Evolutionary conservation across 345 rosid species (phyloP), one percentile per base, ranked within the genome.

Genomic region (Salix viminalis): DNA sequence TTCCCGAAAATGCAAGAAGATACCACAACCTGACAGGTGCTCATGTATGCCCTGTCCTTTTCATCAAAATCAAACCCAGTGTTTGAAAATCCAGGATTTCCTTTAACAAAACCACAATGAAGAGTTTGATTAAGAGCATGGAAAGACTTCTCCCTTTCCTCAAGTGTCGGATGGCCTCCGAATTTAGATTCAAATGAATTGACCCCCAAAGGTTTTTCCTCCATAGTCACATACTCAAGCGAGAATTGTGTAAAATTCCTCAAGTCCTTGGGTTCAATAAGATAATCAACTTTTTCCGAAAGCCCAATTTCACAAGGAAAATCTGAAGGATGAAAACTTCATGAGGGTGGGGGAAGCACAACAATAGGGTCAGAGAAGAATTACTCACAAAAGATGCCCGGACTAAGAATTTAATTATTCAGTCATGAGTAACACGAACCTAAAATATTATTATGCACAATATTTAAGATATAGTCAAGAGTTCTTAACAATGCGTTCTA

Each of bases 1-100:
- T 91, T 92, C 65, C 97, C 97, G 18, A 95, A 92, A 65, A 95
- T 95, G 88, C 99, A 95, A 79, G 99, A 92, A 79, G 99, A 91
- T 37, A 94, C 99, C 3, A 84, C 90, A 75, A 94, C 80, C 69
- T 44, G 66, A 84, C 97, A 94, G 74, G 85, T 85, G 77, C 84
- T 89, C 97, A 94, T 90, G 75, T 86, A 94, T 5, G 84, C 86
- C 79, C 79, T 88, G 79, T 94, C 95, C 73, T 62, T 86, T 75
- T 86, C 93, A 34, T 82, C 88, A 79, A 94, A 76, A 79, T 92
- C 92, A 23, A 92, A 94, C 54, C 90, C 92, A 69, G 85, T 71
- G 82, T 87, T 85, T 19, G 88, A 81, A 69, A 56, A 73, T 70
- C 87, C 87, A 67, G 87, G 77, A 10, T 76, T 73, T 34, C 91